phyloP scores from a whole-genome alignment of 176 grass and related monocot genomes.

The Rhipidocladum racemiflorum region DNA sequence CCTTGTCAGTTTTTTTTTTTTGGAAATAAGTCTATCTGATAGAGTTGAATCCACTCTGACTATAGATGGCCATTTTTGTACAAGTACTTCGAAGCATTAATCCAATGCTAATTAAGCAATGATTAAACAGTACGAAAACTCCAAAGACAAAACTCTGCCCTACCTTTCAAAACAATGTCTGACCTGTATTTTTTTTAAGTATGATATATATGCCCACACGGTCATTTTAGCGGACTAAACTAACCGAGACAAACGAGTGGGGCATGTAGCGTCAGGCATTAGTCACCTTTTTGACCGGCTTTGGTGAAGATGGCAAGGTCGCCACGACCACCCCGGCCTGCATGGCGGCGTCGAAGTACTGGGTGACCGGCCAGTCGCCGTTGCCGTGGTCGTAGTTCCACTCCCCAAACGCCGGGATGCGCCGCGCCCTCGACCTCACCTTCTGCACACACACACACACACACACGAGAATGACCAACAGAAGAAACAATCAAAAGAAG shows the following conservation, averaged over 20 bases:
- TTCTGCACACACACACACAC: background rate
- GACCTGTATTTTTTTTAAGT: background rate
- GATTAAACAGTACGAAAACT: background rate
- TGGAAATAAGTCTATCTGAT: background rate
- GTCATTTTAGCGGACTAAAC: background rate
- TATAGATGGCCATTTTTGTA: background rate
- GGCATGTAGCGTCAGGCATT: background rate
- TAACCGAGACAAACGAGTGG: background rate
- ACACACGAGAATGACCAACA: background rate
- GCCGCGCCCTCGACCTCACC: slow-evolving; percentile 27
- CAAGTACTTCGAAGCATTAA: too few relatives aligned
- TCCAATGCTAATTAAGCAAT: background rate
- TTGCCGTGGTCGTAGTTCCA: slow-evolving; percentile 39
- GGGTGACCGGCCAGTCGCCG: slow-evolving; percentile 42
- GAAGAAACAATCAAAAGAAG: background rate
- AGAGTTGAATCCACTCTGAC: background rate
- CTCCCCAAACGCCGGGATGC: slow-evolving; percentile 50
- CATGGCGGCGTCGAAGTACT: slow-evolving; percentile 40
- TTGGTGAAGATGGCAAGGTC: slow-evolving; percentile 17
- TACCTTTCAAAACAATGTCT: background rate
- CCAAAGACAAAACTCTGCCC: background rate
- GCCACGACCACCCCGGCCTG: slow-evolving; percentile 6
- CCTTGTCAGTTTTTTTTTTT: too few relatives aligned
- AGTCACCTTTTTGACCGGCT: slow-evolving; percentile 36
- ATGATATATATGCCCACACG: background rate